Evolutionary conservation across 257 asterid genomes (phyloP), one percentile per base, ranked within the genome.

Genomic region (Salvia hispanica): DNA sequence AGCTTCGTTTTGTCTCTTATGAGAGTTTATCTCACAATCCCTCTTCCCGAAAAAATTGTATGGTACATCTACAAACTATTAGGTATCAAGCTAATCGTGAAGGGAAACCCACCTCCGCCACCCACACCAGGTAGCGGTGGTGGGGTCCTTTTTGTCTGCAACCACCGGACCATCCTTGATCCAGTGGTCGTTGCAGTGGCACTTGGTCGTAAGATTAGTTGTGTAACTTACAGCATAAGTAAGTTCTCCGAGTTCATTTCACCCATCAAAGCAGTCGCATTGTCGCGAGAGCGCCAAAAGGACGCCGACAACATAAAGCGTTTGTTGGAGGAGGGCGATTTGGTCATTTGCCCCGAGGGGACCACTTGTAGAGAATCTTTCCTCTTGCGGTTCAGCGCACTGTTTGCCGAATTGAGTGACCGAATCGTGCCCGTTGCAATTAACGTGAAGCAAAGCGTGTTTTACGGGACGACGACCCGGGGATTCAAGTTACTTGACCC

Each of bases 401-500:
- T 92, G 4, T 92, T 92, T 33, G 97, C 98, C 0, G 98, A 92
- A 45, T 33, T 92, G 12, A 92, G 91, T 0, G 97, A 92, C 51
- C 64, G 97, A 48, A 92, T 90, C 58, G 98, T 92, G 46, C 98
- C 96, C 0, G 98, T 92, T 13, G 95, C 98, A 3, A 82, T 90
- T 7, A 82, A 82, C 14, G 75, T 87, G 0, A 84, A 86, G 18
- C 98, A 90, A 46, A 83, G 80, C 68, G 80, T 90, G 57, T 92
- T 90, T 31, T 86, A 87, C 12, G 98, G 98, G 31, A 90, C 97
- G 0, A 87, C 98, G 0, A 80, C 84, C 0, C 76, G 98, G 0
- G 98, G 98, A 16, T 74, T 74, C 76, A 90, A 90, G 34, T 16
- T 81, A 0, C 34, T 90, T 63, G 97, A 92, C 70, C 97, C 98